These are phyloP conservation scores for Pugionium cornutum DNA, from an alignment of 345 rosid genomes.

Conservation along the genomic window DNA sequence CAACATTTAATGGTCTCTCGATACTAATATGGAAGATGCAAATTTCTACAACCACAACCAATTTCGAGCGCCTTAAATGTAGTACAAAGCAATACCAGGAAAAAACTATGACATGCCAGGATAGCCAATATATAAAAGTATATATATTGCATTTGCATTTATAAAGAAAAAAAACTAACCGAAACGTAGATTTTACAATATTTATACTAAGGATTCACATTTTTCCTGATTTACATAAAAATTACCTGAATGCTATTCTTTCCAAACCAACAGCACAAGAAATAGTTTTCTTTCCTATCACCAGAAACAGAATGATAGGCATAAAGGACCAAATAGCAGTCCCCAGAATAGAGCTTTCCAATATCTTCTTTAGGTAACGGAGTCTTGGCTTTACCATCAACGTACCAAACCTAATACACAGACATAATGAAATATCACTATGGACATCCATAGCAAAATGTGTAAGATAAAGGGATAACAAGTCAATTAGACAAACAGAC, in stretches of 20 bases:
- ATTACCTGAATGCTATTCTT: conserved; percentile 84
- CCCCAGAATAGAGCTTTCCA: conserved; percentile 92
- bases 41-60: background rate
- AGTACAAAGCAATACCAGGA: conserved; percentile 1
- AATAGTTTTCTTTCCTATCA: conserved; percentile 95
- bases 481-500: conserved; percentile 43
- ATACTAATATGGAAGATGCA: background rate
- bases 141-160: background rate
- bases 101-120: conserved; percentile 9
- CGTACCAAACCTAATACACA: conserved; percentile 75
- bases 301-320: conserved; percentile 87
- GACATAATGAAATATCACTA: conserved; percentile 12
- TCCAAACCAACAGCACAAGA: conserved; percentile 95
- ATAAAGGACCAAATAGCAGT: conserved; percentile 91
- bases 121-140: conserved; percentile 1
- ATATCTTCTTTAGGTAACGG: conserved; percentile 73
- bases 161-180: background rate
- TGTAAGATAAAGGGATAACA: conserved; percentile 7
- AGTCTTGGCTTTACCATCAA: conserved; percentile 77
- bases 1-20: conserved; percentile 3
- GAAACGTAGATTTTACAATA: conserved; percentile 3
- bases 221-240: background rate
- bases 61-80: background rate
- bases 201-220: conserved; percentile 17
- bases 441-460: no score